Percentiles rank a stretch among this genome's conserved stretches.
These are phyloP conservation scores for Pseudogymnoascus sp. DNA, from an alignment of 2,329 filamentous ascomycete genomes.

Conservation along the genomic window DNA sequence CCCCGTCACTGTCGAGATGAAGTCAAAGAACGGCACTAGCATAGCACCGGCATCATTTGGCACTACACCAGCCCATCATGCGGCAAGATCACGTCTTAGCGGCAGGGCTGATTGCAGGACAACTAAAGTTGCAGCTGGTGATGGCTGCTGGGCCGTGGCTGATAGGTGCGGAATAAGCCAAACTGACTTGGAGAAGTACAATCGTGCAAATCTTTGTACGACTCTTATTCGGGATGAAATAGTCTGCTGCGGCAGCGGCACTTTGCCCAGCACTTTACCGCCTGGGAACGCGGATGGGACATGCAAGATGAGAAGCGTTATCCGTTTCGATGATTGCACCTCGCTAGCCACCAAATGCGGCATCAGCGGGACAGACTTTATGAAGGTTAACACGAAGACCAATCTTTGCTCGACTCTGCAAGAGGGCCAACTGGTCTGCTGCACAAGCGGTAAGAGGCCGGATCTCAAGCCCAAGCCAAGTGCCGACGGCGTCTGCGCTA, in stretches of 20 bases:
- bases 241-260: constrained; percentile 30
- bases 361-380: constrained; percentile 22
- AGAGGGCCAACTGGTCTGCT: constrained; percentile 6
- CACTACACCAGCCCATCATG: background rate
- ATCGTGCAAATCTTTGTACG: constrained; percentile 25
- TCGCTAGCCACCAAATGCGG: constrained; percentile 25
- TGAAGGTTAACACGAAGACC: constrained; percentile 22
- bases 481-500: background rate
- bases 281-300: constrained; percentile 29
- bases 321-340: background rate
- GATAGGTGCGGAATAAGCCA: constrained; percentile 33
- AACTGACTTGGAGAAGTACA: constrained; percentile 32
- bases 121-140: constrained; percentile 30
- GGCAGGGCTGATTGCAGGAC: constrained; percentile 21
- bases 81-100: background rate
- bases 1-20: constrained; percentile 13
- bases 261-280: constrained; percentile 28
- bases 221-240: constrained; percentile 22
- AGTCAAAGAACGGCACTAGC: background rate
- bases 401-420: constrained; percentile 30
- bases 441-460: background rate
- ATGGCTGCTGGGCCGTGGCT: constrained; percentile 34
- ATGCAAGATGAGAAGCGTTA: constrained; percentile 23
- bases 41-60: background rate
- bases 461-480: background rate